Conservation (phyloP, 257 asterid genomes). For the Nicotiana sylvestris region DNA sequence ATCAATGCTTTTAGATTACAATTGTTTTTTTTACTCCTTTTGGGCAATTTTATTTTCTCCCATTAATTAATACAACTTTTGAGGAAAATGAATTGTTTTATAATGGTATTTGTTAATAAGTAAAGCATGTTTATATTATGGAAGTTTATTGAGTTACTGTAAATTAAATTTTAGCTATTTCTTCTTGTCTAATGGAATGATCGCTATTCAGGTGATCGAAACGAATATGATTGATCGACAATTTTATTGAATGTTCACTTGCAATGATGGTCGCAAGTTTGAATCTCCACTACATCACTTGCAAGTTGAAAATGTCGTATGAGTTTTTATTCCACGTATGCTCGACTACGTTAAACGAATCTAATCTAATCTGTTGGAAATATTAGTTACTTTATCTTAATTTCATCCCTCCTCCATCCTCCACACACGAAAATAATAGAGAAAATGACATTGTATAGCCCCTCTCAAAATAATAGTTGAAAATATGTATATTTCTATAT, state of each 20-base stretch:
- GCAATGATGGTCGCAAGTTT: fast-evolving
- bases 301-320: neutral
- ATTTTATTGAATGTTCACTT: neutral
- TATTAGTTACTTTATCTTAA: neutral
- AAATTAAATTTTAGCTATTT: no score
- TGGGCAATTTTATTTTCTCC: neutral
- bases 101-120: neutral
- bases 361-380: neutral
- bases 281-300: no score
- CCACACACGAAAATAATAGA: no score
- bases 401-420: no score
- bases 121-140: neutral
- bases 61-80: neutral
- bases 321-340: neutral
- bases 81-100: neutral
- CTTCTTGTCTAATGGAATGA: no score
- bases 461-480: no score
- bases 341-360: neutral
- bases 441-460: no score
- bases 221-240: no score
- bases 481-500: no score
- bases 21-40: neutral
- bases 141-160: neutral
- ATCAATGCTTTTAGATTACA: neutral
- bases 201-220: fast-evolving